Percentiles rank a stretch among this genome's conserved stretches.
Conservation (phyloP, 306 rosid genomes). For the Fagus crenata region DNA sequence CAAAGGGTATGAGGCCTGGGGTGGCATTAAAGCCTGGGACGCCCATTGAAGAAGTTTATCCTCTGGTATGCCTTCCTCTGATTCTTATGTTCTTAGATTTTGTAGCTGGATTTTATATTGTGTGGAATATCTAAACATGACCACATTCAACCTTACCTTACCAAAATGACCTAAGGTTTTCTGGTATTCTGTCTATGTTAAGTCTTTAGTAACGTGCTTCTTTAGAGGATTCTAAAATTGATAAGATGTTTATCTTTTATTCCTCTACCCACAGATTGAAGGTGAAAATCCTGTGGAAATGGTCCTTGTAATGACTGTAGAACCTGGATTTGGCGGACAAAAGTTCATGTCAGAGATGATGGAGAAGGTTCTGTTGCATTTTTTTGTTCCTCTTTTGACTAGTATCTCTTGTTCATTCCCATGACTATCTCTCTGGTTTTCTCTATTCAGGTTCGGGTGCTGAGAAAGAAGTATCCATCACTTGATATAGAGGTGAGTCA, state of each 20-base stretch:
- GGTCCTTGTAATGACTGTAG: constrained; percentile 99
- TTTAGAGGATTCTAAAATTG: constrained; percentile 2
- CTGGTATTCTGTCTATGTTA: not conserved
- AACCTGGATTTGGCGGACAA: constrained; percentile 99
- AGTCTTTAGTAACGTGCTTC: not conserved
- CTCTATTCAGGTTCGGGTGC: constrained; percentile 61
- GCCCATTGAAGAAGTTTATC: constrained; percentile 78
- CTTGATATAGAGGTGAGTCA: constrained; percentile 82
- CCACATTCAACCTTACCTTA: not conserved
- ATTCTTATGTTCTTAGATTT: constrained; percentile 7
- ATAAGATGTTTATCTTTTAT: not conserved
- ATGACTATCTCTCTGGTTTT: constrained; percentile 7
- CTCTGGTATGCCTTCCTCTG: constrained; percentile 55
- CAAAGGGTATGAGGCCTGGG: constrained; percentile 78
- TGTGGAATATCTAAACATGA: not conserved
- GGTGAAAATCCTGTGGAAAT: constrained; percentile 80
- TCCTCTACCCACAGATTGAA: constrained; percentile 59
- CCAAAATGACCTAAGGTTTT: not conserved
- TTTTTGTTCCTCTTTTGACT: constrained; percentile 21
- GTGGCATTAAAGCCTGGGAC: constrained; percentile 85
- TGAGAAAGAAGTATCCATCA: constrained; percentile 86
- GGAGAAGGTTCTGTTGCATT: constrained; percentile 63
- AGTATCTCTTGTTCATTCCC: not conserved
- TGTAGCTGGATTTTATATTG: constrained; percentile 3
- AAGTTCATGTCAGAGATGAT: constrained; percentile 87